Percentiles rank a stretch among this genome's conserved stretches.
phyloP scores from a whole-genome alignment of 2,329 filamentous ascomycete genomes.

The Penicillium aurantiogriseum region DNA sequence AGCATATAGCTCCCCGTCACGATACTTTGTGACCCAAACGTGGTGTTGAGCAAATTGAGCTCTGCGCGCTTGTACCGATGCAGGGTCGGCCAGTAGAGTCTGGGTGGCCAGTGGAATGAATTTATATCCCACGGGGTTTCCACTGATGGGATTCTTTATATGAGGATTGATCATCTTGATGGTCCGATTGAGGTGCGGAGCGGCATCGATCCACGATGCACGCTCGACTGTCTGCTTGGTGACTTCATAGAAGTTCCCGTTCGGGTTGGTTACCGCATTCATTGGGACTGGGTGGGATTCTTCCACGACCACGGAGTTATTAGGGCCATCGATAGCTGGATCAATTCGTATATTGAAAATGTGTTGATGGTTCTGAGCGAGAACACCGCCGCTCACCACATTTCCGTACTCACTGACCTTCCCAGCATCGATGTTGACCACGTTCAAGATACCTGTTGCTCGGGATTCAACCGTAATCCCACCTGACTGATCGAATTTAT shows the following conservation, averaged over 20 bases:
- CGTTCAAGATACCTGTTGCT: conserved; percentile 66
- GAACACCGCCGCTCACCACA: conserved; percentile 63
- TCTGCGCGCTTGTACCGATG: conserved; percentile 52
- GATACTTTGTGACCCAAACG: conserved; percentile 55
- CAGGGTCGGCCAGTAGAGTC: conserved; percentile 54
- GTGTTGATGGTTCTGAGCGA: conserved; percentile 71
- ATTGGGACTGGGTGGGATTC: conserved; percentile 60
- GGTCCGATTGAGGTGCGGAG: conserved; percentile 45
- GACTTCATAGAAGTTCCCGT: conserved; percentile 53
- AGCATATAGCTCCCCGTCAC: conserved; percentile 53
- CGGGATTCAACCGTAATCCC: conserved; percentile 64
- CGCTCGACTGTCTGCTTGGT: conserved; percentile 47
- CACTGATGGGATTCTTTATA: conserved; percentile 54
- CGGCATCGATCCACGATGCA: conserved; percentile 50
- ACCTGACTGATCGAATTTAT: conserved; percentile 54
- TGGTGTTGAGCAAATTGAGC: conserved; percentile 58
- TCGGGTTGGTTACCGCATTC: conserved; percentile 52
- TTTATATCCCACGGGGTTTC: conserved; percentile 56
- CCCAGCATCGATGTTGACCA: conserved; percentile 61
- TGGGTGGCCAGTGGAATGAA: conserved; percentile 57
- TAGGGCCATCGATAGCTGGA: conserved; percentile 56
- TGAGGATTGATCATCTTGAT: conserved; percentile 60
- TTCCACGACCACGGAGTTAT: conserved; percentile 56
- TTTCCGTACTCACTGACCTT: conserved; percentile 64
- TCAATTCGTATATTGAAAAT: conserved; percentile 68